Percentiles rank a stretch among this genome's conserved stretches.
Evolutionary conservation across 352 stramenopile species (phyloP).

Genomic region (Phytophthora crassamura): DNA sequence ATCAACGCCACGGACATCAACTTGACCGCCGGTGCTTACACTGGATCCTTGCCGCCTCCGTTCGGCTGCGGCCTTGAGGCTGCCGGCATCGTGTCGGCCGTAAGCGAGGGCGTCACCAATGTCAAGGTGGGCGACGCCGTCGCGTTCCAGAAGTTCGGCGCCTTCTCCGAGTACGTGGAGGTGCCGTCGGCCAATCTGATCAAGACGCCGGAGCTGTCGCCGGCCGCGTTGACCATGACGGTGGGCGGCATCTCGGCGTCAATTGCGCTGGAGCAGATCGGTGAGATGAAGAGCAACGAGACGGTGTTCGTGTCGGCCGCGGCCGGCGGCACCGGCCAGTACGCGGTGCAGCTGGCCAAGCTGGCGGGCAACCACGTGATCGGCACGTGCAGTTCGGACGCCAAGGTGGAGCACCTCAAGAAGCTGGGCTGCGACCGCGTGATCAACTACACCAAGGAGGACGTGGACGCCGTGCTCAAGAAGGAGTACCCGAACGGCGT

Average conservation of each 20-base stretch:
- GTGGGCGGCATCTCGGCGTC: conserved; percentile 31
- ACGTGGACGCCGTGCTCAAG: conserved; percentile 31
- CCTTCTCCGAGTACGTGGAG: conserved; percentile 32
- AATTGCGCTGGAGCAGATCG: conserved; percentile 31
- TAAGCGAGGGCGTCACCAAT: conserved; percentile 49
- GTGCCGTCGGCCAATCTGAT: conserved; percentile 25
- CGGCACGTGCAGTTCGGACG: conserved; percentile 33
- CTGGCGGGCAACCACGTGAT: conserved; percentile 37
- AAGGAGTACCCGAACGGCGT: conserved; percentile 36
- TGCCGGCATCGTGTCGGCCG: conserved; percentile 40
- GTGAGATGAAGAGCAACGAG: conserved; percentile 33
- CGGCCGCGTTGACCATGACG: conserved; percentile 29
- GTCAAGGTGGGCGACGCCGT: conserved; percentile 52
- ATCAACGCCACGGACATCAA: conserved; percentile 67
- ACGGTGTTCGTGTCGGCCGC: conserved; percentile 34
- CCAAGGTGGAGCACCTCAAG: conserved; percentile 31
- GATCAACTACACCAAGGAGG: conserved; percentile 38
- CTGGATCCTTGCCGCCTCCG: conserved; percentile 33
- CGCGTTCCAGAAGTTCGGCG: conserved; percentile 42
- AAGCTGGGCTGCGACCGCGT: conserved; percentile 32
- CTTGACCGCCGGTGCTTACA: conserved; percentile 49
- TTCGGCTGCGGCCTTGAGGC: conserved; percentile 60
- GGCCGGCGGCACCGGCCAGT: conserved; percentile 32
- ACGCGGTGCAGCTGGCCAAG: conserved; percentile 33
- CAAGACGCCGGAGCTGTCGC: conserved; percentile 27